Conservation (phyloP, 2,329 filamentous ascomycete genomes). For the Microsporum canis region DNA sequence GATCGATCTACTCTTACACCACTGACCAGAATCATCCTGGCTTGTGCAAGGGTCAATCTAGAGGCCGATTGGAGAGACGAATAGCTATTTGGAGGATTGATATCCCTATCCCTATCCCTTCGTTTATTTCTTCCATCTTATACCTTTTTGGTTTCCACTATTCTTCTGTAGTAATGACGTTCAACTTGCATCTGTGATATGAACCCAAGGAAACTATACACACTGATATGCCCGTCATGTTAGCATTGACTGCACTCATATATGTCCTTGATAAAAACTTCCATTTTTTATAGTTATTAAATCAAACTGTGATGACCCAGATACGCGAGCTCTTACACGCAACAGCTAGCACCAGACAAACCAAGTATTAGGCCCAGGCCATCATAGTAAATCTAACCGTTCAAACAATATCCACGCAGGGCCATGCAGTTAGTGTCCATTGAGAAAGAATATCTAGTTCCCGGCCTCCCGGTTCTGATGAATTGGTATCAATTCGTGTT, state of each 20-base stretch:
- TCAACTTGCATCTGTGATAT: background rate
- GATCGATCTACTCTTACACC: conserved; percentile 3
- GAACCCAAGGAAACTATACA: background rate
- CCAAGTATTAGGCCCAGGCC: no score
- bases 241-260: background rate
- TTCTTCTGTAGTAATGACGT: background rate
- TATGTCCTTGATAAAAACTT: background rate
- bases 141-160: background rate
- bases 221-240: background rate
- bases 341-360: no score
- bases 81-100: background rate
- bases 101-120: background rate
- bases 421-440: no score
- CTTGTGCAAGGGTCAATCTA: background rate
- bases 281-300: background rate
- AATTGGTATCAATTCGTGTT: no score
- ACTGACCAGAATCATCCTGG: conserved; percentile 3
- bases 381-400: no score
- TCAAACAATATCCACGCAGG: no score
- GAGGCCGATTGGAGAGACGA: background rate
- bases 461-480: no score
- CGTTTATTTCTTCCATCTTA: background rate
- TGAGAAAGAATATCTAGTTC: no score
- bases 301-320: background rate
- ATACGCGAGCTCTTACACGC: no score